Conservation (phyloP, 495 filamentous ascomycete species). For the Wilcoxina mikolae region DNA sequence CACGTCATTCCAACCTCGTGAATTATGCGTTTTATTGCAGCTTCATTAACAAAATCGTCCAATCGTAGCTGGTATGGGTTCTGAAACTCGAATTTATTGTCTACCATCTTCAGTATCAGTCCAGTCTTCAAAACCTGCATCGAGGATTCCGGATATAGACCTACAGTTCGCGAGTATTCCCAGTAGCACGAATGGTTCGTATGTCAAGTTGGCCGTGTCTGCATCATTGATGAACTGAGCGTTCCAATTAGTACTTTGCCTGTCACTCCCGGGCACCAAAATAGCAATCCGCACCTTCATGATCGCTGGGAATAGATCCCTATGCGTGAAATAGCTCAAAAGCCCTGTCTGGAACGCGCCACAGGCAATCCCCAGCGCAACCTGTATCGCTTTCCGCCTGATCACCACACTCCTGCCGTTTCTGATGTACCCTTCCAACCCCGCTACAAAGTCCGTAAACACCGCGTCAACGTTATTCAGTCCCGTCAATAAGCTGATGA, state of each 20-base stretch:
- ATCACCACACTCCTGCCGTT: slow-evolving; percentile 58
- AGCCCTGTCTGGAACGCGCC: slow-evolving; percentile 89
- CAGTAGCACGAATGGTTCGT: slow-evolving; percentile 66
- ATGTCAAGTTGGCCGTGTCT: slow-evolving; percentile 43
- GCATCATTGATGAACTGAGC: slow-evolving; percentile 71
- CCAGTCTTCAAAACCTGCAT: not conserved
- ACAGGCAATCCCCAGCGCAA: slow-evolving; percentile 70
- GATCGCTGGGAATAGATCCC: slow-evolving; percentile 83
- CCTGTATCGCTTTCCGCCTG: slow-evolving; percentile 63
- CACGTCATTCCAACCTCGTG: slow-evolving; percentile 58
- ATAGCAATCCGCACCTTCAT: slow-evolving; percentile 73
- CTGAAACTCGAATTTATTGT: slow-evolving; percentile 98
- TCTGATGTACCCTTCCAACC: slow-evolving; percentile 66
- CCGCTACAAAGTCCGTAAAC: slow-evolving; percentile 75
- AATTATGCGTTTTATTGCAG: slow-evolving; percentile 67
- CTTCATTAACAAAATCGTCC: slow-evolving; percentile 95
- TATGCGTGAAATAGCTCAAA: slow-evolving; percentile 85
- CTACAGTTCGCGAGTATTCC: slow-evolving; percentile 76
- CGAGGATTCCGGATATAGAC: slow-evolving; percentile 3
- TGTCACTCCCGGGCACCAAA: not conserved
- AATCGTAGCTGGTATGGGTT: slow-evolving; percentile 90
- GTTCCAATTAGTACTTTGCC: not conserved
- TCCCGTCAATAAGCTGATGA: slow-evolving; percentile 77
- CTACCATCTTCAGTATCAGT: slow-evolving; percentile 12
- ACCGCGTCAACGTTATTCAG: slow-evolving; percentile 72